Percentiles rank a stretch among this genome's conserved stretches.
Evolutionary conservation across 768 basidiomycete species (phyloP).

Genomic region (Tephrocybe sp.): DNA sequence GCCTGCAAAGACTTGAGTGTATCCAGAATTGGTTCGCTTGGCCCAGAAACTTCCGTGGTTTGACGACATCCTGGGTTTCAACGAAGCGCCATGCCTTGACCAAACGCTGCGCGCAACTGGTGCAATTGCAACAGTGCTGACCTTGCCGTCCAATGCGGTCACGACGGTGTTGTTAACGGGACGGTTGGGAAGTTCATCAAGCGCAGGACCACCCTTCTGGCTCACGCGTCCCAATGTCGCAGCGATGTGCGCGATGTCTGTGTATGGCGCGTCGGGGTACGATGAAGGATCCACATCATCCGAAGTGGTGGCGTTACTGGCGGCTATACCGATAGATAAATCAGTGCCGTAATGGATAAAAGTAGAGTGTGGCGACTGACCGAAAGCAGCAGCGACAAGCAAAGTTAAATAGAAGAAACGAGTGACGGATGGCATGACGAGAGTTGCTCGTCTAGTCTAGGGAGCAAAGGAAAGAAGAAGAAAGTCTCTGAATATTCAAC

Average conservation of each 20-base stretch:
- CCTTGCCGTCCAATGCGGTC: conserved; percentile 41
- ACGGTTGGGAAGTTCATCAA: conserved; percentile 27
- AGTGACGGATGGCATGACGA: conserved; percentile 5
- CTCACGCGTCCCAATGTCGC: conserved; percentile 32
- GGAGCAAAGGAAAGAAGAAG: neutral
- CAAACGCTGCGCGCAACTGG: conserved; percentile 13
- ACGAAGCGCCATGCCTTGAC: conserved; percentile 7
- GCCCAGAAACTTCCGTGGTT: neutral
- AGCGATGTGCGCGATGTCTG: conserved; percentile 33
- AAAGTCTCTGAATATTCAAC: neutral
- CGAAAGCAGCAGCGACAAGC: conserved; percentile 7
- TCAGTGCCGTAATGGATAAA: neutral
- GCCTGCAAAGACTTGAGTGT: conserved; percentile 36
- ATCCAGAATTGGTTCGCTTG: conserved; percentile 26
- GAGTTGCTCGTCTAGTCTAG: neutral
- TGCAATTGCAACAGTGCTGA: conserved; percentile 22
- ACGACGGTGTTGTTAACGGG: conserved; percentile 33
- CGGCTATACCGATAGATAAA: neutral
- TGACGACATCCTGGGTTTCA: conserved; percentile 1
- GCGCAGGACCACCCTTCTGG: conserved; percentile 34
- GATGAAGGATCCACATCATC: conserved; percentile 25
- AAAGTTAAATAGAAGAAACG: conserved; percentile 2
- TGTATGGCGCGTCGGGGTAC: conserved; percentile 23
- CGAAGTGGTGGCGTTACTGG: conserved; percentile 21
- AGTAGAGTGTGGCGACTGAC: conserved; percentile 1